Conservation (phyloP, 805 yeast genomes). For the Yamadazyma akitaensis region DNA sequence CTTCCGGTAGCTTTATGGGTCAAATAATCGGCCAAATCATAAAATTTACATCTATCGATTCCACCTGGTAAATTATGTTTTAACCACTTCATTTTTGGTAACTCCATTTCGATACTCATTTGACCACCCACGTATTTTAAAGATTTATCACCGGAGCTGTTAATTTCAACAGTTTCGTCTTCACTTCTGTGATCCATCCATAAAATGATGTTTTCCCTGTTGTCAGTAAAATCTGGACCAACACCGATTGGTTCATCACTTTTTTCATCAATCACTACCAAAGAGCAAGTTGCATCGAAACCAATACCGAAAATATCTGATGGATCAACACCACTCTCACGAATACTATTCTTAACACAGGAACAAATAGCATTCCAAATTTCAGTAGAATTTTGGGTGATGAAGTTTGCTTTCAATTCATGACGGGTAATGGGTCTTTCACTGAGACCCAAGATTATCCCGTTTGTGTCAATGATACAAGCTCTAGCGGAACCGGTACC, state of each 20-base stretch:
- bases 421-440: constrained; percentile 78
- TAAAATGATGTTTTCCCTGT: constrained; percentile 76
- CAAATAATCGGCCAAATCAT: constrained; percentile 87
- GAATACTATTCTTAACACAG: constrained; percentile 72
- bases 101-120: constrained; percentile 98
- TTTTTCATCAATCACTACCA: constrained; percentile 70
- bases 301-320: constrained; percentile 78
- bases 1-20: constrained; percentile 88
- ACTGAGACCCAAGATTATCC: constrained; percentile 74
- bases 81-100: constrained; percentile 96
- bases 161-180: constrained; percentile 74
- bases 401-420: constrained; percentile 66
- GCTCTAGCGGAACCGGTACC: constrained; percentile 99
- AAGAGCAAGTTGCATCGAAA: constrained; percentile 95
- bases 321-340: constrained; percentile 73
- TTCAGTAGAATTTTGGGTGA: constrained; percentile 85
- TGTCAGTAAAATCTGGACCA: constrained; percentile 81
- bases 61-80: constrained; percentile 74
- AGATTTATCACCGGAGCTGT: constrained; percentile 73
- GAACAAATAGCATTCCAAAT: constrained; percentile 87
- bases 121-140: constrained; percentile 93
- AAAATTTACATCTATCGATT: constrained; percentile 67
- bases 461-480: constrained; percentile 78
- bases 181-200: constrained; percentile 99
- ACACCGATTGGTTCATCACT: constrained; percentile 75